Evolutionary conservation across 2,329 filamentous ascomycete genomes (phyloP).

Genomic region (Fusarium devonianum): DNA sequence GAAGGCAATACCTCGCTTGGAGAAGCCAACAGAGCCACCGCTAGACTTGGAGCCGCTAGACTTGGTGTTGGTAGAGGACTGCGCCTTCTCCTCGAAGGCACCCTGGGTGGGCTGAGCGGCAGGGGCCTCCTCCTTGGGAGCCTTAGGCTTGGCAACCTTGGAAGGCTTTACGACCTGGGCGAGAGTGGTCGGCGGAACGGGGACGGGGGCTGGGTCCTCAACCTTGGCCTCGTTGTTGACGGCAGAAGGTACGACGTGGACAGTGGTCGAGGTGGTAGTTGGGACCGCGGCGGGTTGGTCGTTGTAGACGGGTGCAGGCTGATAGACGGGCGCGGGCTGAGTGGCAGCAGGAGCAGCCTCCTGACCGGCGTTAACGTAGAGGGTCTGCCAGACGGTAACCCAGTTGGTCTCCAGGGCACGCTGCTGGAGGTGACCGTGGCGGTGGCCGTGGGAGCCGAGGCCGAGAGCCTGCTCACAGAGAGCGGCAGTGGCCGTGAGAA

Average conservation of each 20-base stretch:
- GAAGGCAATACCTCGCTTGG: conserved; percentile 74
- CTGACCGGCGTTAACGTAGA: conserved; percentile 47
- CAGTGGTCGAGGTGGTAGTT: no score
- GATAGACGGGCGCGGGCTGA: conserved; percentile 16
- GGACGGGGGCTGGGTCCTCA: conserved; percentile 10
- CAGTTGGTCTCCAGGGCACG: conserved; percentile 47
- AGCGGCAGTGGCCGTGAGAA: conserved; percentile 53
- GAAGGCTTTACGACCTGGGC: conserved; percentile 37
- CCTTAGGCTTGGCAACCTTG: conserved; percentile 6
- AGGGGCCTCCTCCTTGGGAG: conserved; percentile 6
- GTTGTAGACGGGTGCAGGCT: no score
- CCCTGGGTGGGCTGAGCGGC: conserved; percentile 1
- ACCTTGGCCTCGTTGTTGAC: conserved; percentile 10
- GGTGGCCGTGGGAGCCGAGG: conserved; percentile 52
- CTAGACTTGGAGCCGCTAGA: not conserved
- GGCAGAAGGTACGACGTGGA: conserved; percentile 15
- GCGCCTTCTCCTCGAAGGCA: conserved; percentile 16
- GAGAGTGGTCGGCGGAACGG: conserved; percentile 35
- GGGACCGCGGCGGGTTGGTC: conserved; percentile 19
- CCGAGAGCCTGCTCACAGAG: conserved; percentile 55
- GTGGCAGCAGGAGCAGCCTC: conserved; percentile 37
- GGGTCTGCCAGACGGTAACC: conserved; percentile 50
- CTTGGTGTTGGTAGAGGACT: not conserved
- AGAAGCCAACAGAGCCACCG: conserved; percentile 32
- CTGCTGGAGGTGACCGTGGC: conserved; percentile 46